A percentile compares a stretch with the other conserved stretches of the same genome.
Conservation (phyloP, 495 filamentous ascomycete species). For the Evernia prunastri region DNA sequence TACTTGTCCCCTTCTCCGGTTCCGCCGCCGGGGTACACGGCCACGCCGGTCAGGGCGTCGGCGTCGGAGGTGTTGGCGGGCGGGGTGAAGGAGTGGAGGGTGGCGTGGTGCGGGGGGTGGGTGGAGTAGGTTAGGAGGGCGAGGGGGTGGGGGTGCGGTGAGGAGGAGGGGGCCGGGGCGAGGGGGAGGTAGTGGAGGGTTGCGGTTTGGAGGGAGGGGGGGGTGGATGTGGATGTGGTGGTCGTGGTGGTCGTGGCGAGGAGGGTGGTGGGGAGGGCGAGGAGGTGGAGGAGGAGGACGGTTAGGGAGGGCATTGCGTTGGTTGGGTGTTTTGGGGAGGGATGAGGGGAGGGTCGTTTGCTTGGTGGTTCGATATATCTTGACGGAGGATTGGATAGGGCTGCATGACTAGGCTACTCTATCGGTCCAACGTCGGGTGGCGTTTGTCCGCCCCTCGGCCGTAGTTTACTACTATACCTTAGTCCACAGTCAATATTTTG, state of each 20-base stretch:
- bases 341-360: too few relatives aligned
- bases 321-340: not conserved
- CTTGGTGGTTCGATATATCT: too few relatives aligned
- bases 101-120: slow-evolving; percentile 14
- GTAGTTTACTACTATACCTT: too few relatives aligned
- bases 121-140: slow-evolving; percentile 29
- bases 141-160: not conserved
- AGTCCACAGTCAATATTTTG: too few relatives aligned
- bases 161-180: slow-evolving; percentile 8
- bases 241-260: not conserved
- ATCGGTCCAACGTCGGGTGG: too few relatives aligned
- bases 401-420: too few relatives aligned
- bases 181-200: slow-evolving; percentile 16
- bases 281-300: not conserved
- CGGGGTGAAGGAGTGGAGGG: slow-evolving; percentile 8
- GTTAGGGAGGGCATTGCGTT: not conserved
- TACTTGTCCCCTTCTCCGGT: not conserved
- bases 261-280: slow-evolving; percentile 15
- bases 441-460: too few relatives aligned
- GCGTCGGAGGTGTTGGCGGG: slow-evolving; percentile 16
- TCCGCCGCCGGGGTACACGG: not conserved
- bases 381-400: too few relatives aligned
- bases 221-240: slow-evolving; percentile 5
- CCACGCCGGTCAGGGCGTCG: not conserved
- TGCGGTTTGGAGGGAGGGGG: slow-evolving; percentile 8